phyloP scores from a whole-genome alignment of 805 yeast genomes.

The Metschnikowia baotianmanensis region DNA sequence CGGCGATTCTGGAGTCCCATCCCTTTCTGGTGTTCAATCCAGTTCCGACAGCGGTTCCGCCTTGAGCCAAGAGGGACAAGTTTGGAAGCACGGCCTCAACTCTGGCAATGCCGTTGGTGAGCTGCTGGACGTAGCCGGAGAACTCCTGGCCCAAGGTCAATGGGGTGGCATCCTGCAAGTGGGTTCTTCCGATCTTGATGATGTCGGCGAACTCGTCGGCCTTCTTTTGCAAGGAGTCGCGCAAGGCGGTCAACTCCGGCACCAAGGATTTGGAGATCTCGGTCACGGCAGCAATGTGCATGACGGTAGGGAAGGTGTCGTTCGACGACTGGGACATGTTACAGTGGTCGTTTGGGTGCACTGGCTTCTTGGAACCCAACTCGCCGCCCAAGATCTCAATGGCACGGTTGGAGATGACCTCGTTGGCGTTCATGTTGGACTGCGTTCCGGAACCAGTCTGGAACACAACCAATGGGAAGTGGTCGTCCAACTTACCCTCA shows the following conservation, averaged over 20 bases:
- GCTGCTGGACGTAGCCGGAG: conserved; percentile 92
- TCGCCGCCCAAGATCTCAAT: conserved; percentile 92
- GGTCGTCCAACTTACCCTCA: conserved; percentile 86
- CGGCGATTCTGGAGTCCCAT: conserved; percentile 83
- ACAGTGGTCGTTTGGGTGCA: conserved; percentile 98
- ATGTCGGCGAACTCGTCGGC: conserved; percentile 81
- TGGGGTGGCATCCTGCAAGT: conserved; percentile 98
- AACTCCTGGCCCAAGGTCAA: conserved; percentile 97
- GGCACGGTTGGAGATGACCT: conserved; percentile 97
- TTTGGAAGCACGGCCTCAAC: conserved; percentile 74
- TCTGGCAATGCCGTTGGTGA: conserved; percentile 86
- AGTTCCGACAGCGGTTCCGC: conserved; percentile 99
- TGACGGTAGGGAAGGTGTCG: conserved; percentile 98
- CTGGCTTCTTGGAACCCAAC: conserved; percentile 88
- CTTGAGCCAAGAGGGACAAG: conserved; percentile 87
- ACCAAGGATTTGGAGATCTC: conserved; percentile 74
- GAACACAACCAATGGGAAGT: conserved; percentile 97
- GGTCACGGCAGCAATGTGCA: conserved; percentile 98
- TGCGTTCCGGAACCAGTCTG: conserved; percentile 99
- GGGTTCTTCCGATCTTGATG: conserved; percentile 98
- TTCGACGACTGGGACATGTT: conserved; percentile 98
- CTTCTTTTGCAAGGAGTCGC: conserved; percentile 75
- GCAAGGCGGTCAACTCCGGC: conserved; percentile 77
- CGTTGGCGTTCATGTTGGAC: conserved; percentile 98
- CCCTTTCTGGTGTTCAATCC: conserved; percentile 95